Evolutionary conservation across 257 asterid species (phyloP).

Genomic region (Schizonepeta tenuifolia): DNA sequence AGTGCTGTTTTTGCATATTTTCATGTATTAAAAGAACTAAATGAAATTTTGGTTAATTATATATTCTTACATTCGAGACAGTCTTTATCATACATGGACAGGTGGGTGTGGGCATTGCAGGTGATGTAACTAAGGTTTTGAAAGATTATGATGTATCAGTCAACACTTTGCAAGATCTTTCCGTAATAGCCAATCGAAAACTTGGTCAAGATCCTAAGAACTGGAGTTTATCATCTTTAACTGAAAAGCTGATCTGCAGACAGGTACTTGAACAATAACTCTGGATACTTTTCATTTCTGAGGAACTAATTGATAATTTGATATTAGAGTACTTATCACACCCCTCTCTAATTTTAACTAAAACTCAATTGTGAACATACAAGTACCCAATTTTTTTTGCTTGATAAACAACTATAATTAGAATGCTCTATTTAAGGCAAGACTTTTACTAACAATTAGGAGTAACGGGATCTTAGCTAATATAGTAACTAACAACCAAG

Average conservation of each 20-base stretch:
- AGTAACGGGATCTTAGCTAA: not conserved
- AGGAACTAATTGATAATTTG: not conserved
- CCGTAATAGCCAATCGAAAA: slow-evolving; percentile 72
- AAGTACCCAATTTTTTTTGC: not conserved
- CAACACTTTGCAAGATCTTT: slow-evolving; percentile 63
- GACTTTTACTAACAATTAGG: not conserved
- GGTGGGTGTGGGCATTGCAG: slow-evolving; percentile 84
- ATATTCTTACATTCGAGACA: not conserved
- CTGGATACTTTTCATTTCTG: slow-evolving; percentile 16
- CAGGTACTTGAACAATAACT: slow-evolving; percentile 53
- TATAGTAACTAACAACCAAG: not conserved
- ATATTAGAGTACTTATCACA: not conserved
- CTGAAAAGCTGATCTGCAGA: slow-evolving; percentile 71
- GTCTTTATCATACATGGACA: slow-evolving; percentile 34
- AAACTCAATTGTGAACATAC: not conserved
- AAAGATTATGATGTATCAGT: slow-evolving; percentile 66
- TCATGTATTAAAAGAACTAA: slow-evolving; percentile 15
- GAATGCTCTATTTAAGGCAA: not conserved
- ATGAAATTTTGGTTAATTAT: not conserved
- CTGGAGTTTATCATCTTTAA: slow-evolving; percentile 81
- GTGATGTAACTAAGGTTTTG: slow-evolving; percentile 62
- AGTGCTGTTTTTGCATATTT: slow-evolving; percentile 46
- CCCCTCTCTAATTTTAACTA: not conserved
- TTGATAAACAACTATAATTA: not conserved
- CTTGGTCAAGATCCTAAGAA: slow-evolving; percentile 60